These are phyloP conservation scores for Chionographis japonica DNA, from an alignment of 106 monocot species.

Conservation along the genomic window DNA sequence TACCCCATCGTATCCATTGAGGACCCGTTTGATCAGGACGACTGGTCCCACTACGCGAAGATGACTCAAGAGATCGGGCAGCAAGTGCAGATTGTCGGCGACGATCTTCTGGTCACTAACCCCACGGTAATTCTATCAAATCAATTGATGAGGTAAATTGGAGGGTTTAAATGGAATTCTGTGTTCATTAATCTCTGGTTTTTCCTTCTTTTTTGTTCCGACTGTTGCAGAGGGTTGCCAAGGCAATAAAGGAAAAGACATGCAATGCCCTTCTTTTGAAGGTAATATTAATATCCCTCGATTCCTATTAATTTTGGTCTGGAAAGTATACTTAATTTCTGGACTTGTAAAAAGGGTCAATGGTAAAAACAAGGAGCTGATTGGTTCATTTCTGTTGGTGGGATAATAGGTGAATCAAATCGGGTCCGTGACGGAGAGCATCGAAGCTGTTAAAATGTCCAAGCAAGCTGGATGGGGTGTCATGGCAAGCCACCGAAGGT, in stretches of 20 bases:
- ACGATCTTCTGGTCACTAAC: slow-evolving; percentile 98
- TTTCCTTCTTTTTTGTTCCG: no score
- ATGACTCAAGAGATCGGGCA: slow-evolving; percentile 84
- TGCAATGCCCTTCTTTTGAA: slow-evolving; percentile 98
- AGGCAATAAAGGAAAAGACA: slow-evolving; percentile 96
- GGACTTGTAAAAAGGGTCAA: no score
- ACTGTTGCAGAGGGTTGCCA: slow-evolving; percentile 64
- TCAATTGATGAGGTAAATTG: no score
- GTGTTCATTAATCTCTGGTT: neutral
- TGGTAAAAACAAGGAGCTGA: no score
- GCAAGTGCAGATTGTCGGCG: slow-evolving; percentile 92
- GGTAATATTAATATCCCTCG: slow-evolving; percentile 28
- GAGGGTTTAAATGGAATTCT: neutral
- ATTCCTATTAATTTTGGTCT: neutral
- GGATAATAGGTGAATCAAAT: slow-evolving; percentile 85
- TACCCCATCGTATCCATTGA: slow-evolving; percentile 98
- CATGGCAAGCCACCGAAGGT: slow-evolving; percentile 98
- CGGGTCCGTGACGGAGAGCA: slow-evolving; percentile 96
- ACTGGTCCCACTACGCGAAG: slow-evolving; percentile 85
- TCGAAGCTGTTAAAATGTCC: slow-evolving; percentile 97
- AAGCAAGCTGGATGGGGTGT: slow-evolving; percentile 98
- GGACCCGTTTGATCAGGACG: slow-evolving; percentile 99
- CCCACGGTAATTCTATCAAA: slow-evolving; percentile 56
- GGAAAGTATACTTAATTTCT: neutral
- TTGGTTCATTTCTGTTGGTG: neutral